Base-by-base conservation (phyloP, 176 grass and related monocot genomes). In the Canna indica region DNA sequence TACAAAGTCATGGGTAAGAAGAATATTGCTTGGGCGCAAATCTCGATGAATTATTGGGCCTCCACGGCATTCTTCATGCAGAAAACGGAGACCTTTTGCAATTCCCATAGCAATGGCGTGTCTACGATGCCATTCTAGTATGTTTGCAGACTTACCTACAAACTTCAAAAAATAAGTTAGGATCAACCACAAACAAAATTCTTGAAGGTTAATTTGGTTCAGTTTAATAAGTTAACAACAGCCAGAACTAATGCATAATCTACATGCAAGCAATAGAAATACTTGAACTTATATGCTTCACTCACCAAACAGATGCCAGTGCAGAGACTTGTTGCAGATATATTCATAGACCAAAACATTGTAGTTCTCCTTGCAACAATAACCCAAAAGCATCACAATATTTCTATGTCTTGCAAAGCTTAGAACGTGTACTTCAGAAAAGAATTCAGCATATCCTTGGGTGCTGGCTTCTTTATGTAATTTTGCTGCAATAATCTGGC, bases 271-370 rank as follows among this genome's bases (percentile, higher is more conserved):
- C 5, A 29, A 75, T 65, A 72, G 13, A 57, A 30, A 15, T 61
- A 71, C 59, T 44, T 64, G 31, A 18, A 33, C 36, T 81, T 38
- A 6, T 71, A 39, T 22, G 20, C 27, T 70, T 16, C 17, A 84
- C 76, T 44, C 82, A 91, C 84, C 81, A 54, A 91, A 91, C 44
- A 91, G 81, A 87, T 91, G 88, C 88, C 81, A 84, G 38, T 87
- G 75, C 0, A 91, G 81, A 34, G 88, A 91, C 58, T 87, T 91
- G 78, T 87, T 91, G 78, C 88, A 91, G 68, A 91, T 82, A 67
- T 84, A 91, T 61, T 91, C 88, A 29, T 91, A 84, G 22, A 91
- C 88, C 73, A 91, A 77, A 39, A 91, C 84, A 36, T 91, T 91
- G 71, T 84, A 69, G 47, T 77, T 91, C 80, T 91, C 84, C 81